Base-by-base conservation (phyloP, 2,329 filamentous ascomycete genomes). In the Neodidymelliopsis sp. region DNA sequence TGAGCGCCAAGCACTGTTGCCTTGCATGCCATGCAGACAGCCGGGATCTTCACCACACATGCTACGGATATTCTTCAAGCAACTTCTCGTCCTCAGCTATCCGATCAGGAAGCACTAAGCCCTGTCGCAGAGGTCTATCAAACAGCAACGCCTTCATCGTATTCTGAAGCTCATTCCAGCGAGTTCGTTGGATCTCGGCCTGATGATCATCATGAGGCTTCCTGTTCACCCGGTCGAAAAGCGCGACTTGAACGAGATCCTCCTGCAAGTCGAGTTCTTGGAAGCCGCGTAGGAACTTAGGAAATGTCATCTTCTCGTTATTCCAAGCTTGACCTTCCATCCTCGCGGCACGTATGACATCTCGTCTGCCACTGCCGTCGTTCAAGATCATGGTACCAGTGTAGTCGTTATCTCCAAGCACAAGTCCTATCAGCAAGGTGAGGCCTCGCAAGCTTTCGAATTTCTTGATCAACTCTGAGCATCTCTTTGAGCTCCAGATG, bases 331-430 rank as follows among this genome's bases (percentile, higher is more conserved):
- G 5, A 7, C 46, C 39, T 6, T 49, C 39, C 33, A 49, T 6
- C 9, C 46, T 43, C 15, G 33, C 37, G 5, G 22, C 39, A 9
- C 34, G 46, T 11, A n/a, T 35, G 4, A 43, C 39, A 5, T 12
- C 9, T 3, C 12, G 11, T 20, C 25, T 28, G 8, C 25, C 37
- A 4, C 25, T 29, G 19, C n/a, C 11, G 13, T 9, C 3, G 4
- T 35, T 19, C 6, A 10, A 35, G 16, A 31, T 16, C 11, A 11
- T 18, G 3, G 34, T 43, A 34, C 46, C 39, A 4, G 39, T 39
- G 34, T 49, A 49, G 28, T 49, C 43, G n/a, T 18, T 37, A 12
- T 49, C 46, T 7, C 38, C 38, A 4, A 38, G 33, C 5, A 31
- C 33, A 18, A 27, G 28, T 4, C 46, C 46, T 6, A 49, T 28